These are phyloP conservation scores for Rhododendron ovatum DNA, from an alignment of 148 eudicot species.

Conservation along the genomic window DNA sequence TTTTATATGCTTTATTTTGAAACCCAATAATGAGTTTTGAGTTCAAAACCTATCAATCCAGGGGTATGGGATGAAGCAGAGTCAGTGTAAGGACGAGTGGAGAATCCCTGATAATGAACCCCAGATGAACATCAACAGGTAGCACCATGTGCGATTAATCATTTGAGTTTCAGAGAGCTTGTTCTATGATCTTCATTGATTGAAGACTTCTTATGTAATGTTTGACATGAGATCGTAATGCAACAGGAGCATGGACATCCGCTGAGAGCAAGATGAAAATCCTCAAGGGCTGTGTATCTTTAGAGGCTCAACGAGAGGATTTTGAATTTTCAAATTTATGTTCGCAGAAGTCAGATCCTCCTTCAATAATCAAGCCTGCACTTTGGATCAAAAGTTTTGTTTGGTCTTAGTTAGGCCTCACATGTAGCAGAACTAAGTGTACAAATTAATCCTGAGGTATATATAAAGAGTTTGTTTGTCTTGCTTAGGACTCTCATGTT, in stretches of 20 bases:
- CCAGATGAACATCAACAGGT: slow-evolving; percentile 33
- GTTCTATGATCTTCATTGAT: background rate
- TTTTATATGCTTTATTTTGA: background rate
- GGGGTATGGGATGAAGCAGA: slow-evolving; percentile 30
- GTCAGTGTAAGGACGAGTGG: slow-evolving; percentile 22
- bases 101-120: slow-evolving; percentile 15
- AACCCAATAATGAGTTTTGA: background rate
- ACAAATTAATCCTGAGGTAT: background rate
- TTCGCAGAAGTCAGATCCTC: background rate
- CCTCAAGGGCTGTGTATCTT: background rate
- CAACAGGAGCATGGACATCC: slow-evolving; percentile 14
- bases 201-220: no score
- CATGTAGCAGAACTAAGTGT: background rate
- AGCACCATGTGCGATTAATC: background rate
- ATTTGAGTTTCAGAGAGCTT: background rate
- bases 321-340: background rate
- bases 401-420: background rate
- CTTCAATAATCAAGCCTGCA: background rate
- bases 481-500: no score
- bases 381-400: background rate
- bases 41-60: slow-evolving; percentile 5
- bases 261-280: background rate
- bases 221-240: background rate
- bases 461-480: no score
- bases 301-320: background rate